phyloP scores from a whole-genome alignment of 768 basidiomycete genomes.

The Dacryopinax primogenitus region DNA sequence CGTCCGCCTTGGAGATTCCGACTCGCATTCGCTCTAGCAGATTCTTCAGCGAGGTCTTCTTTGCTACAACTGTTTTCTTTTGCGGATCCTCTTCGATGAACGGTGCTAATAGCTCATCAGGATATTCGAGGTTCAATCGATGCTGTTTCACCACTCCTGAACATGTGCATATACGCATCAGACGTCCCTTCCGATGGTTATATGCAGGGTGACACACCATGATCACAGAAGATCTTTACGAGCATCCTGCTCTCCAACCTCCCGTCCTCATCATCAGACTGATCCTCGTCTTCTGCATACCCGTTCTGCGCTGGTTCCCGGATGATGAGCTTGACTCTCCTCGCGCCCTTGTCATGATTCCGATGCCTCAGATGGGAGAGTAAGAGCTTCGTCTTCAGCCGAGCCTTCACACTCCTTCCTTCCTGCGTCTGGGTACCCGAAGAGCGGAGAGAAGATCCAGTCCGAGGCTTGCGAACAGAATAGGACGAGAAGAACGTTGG shows the following conservation, averaged over 20 bases:
- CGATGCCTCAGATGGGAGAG: not conserved
- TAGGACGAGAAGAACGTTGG: conserved; percentile 43
- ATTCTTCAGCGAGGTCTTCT: not conserved
- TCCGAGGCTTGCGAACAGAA: not conserved
- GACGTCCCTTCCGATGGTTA: not conserved
- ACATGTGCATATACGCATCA: not conserved
- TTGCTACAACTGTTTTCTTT: not conserved
- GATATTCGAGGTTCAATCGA: not conserved
- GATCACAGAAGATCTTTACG: not conserved
- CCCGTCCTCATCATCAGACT: not conserved
- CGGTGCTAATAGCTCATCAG: not conserved
- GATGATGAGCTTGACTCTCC: conserved; percentile 6
- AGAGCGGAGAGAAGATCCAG: not conserved
- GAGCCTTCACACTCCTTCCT: not conserved
- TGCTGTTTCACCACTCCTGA: conserved; percentile 2
- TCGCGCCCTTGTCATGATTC: conserved; percentile 3
- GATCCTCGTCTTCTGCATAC: not conserved
- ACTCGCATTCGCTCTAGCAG: not conserved
- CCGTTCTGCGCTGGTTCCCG: not conserved
- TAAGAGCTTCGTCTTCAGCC: not conserved
- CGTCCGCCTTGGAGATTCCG: not conserved
- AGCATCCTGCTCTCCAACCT: not conserved
- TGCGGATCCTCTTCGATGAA: not conserved
- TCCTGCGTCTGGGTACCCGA: not conserved
- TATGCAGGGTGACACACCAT: not conserved